Evolutionary conservation across 495 filamentous ascomycete genomes (phyloP).

Genomic region (Aspergillus taichungensis): DNA sequence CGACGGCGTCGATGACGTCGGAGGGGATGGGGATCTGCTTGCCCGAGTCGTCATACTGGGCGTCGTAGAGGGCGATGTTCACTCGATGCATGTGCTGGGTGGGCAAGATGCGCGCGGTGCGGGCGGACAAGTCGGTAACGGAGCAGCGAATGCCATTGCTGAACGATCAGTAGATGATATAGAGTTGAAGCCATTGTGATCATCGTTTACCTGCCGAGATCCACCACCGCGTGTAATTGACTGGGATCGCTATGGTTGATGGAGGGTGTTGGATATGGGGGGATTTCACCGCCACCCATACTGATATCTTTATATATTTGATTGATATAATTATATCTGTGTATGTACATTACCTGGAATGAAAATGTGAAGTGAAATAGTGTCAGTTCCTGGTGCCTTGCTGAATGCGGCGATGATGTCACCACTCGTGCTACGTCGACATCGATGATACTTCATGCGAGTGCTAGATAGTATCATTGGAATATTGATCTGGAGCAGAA

Average conservation of each 20-base stretch:
- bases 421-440: no score
- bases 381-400: no score
- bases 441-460: no score
- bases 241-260: background rate
- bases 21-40: constrained; percentile 50
- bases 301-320: no score
- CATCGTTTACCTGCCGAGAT: constrained; percentile 29
- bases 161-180: background rate
- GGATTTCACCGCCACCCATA: no score
- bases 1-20: constrained; percentile 52
- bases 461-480: no score
- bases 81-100: constrained; percentile 71
- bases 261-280: no score
- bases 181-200: background rate
- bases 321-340: no score
- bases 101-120: constrained; percentile 60
- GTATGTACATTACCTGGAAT: no score
- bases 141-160: constrained; percentile 96
- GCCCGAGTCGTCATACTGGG: constrained; percentile 46
- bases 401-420: no score
- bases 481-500: no score
- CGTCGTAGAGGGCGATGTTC: constrained; percentile 85
- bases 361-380: no score
- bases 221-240: constrained; percentile 19
- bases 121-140: constrained; percentile 67